These are phyloP conservation scores for Globisporangium rhizosaccharum DNA, from an alignment of 352 stramenopile species.

Conservation along the genomic window DNA sequence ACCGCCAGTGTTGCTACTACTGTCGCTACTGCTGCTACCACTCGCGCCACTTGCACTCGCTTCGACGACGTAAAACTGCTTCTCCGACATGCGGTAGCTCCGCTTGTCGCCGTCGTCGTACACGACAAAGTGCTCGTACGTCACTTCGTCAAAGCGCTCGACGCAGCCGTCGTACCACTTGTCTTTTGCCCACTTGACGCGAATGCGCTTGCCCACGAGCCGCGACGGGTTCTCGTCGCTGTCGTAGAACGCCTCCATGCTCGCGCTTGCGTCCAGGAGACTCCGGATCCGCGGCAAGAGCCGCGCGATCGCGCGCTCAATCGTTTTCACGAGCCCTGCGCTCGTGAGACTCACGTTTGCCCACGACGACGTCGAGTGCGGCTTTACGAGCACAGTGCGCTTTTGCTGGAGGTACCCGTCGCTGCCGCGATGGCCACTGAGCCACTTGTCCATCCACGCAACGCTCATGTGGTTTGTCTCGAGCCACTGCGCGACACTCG, in stretches of 20 bases:
- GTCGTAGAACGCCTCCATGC: conserved; percentile 80
- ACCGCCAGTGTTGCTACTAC: background rate
- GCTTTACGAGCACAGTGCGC: conserved; percentile 78
- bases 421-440: conserved; percentile 50
- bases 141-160: conserved; percentile 68
- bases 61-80: conserved; percentile 81
- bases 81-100: conserved; percentile 87
- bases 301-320: conserved; percentile 56
- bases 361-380: conserved; percentile 81
- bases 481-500: conserved; percentile 58
- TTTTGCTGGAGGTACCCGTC: conserved; percentile 71
- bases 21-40: conserved; percentile 4
- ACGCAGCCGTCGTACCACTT: conserved; percentile 86
- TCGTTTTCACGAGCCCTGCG: conserved; percentile 46
- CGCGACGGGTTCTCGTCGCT: conserved; percentile 83
- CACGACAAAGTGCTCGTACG: conserved; percentile 77
- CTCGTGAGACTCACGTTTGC: conserved; percentile 57
- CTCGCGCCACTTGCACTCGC: background rate
- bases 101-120: conserved; percentile 87
- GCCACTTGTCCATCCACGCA: conserved; percentile 83
- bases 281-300: conserved; percentile 52
- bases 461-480: conserved; percentile 58
- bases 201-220: conserved; percentile 78
- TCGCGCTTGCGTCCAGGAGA: conserved; percentile 34
- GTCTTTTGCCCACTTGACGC: conserved; percentile 87